Evolutionary conservation across 331 rosid species (phyloP), one percentile per base, ranked within the genome.

Genomic region (Saraca asoca): DNA sequence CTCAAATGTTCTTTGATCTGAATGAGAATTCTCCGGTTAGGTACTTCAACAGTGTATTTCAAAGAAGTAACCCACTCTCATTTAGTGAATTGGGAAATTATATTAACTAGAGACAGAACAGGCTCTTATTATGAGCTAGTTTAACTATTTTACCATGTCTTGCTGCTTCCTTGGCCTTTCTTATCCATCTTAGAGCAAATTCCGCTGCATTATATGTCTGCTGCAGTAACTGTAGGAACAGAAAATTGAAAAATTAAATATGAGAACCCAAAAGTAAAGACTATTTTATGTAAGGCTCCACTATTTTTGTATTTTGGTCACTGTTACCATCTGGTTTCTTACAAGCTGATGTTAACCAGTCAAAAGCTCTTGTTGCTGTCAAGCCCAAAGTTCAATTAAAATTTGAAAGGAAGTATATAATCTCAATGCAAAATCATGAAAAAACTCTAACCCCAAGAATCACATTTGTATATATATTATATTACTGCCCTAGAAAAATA

Each of bases 1-100:
- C 81, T 94, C 99, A 5, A 81, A 82, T 78, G 73, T 82, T 80
- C 95, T 86, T 63, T 58, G 90, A 88, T 87, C 99, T 94, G 94
- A 34, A 73, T 35, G 54, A 51, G 17, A 73, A 71, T 68, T 50
- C 50, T 20, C 9, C 31, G 54, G 55, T 72, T 42, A 55, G 64
- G 70, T 58, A 72, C 11, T 11, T 55, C 15, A 52, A 44, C 19
- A 58, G 60, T 62, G 64, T 17, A 50, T 43, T 43, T 51, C 33
- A 39, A 38, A 73, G 38, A 44, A n/a, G n/a, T n/a, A n/a, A n/a
- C n/a, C n/a, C n/a, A n/a, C n/a, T n/a, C n/a, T n/a, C n/a, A n/a
- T n/a, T n/a, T n/a, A n/a, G n/a, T n/a, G n/a, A n/a, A n/a, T n/a
- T n/a, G n/a, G n/a, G n/a, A n/a, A n/a, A n/a, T n/a, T n/a, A n/a